These are phyloP conservation scores for Coffea humblotiana DNA, from an alignment of 305 asterid species.

Conservation along the genomic window DNA sequence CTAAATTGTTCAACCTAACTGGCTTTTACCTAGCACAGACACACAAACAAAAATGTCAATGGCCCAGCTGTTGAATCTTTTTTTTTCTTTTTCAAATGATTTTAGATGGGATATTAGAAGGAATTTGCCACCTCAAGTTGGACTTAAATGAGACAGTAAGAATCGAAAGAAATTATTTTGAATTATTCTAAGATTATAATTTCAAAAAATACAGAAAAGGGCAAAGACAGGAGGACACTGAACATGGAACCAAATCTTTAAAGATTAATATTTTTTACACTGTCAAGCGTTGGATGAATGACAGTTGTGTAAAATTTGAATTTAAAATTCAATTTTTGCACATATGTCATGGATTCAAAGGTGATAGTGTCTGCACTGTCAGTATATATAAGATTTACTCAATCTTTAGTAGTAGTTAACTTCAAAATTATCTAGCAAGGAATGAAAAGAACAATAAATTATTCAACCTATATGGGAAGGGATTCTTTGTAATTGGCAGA, in stretches of 20 bases:
- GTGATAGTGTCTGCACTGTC: no score
- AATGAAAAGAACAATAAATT: background rate
- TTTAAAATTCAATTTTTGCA: no score
- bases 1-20: slow-evolving; percentile 45
- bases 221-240: background rate
- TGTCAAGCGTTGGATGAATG: no score
- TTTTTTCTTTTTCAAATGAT: background rate
- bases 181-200: background rate
- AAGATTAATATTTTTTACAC: no score
- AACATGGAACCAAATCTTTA: no score
- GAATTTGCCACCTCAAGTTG: background rate
- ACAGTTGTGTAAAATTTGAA: no score
- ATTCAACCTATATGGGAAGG: no score
- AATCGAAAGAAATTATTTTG: background rate
- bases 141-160: background rate
- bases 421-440: background rate
- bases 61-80: slow-evolving; percentile 20
- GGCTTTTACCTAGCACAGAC: slow-evolving; percentile 29
- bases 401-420: background rate
- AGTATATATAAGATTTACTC: background rate
- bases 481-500: no score
- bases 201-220: no score
- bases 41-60: slow-evolving; percentile 69
- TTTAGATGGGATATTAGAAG: background rate
- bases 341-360: no score